Base-by-base conservation (phyloP, 805 yeast species). In the Schwanniomyces vanrijiae region DNA sequence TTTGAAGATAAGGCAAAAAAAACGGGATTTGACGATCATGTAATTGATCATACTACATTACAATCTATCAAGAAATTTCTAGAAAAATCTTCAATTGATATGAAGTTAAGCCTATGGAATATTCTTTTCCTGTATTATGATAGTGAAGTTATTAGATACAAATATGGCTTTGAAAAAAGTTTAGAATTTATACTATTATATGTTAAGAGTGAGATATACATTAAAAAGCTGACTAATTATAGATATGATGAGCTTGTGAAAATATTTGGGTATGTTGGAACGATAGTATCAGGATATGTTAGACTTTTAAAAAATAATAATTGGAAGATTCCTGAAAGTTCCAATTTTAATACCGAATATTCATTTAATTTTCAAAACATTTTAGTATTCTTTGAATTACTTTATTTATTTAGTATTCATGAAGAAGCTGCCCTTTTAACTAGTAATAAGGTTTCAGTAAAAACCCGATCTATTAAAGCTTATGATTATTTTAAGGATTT, bases 71-170 rank as follows among this genome's bases (percentile, higher is more conserved):
- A 75, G 19, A 63, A 69, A 10, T 89, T 92, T 58, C 69, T 94
- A 13, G 65, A 71, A 2, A 71, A 69, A 10, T 82, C 95, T 0
- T 81, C 94, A 0, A 69, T 86, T 19, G 84, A 81, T 19, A 76
- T 90, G 60, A 80, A 80, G 46, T 66, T 90, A 33, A 83, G 84
- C 45, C 65, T 94, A 2, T 91, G 97, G 96, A 81, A 80, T 26
- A 75, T 86, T 20, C 68, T 91, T 14, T 74, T 89, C 41, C 80
- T 77, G 51, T 76, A 77, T 46, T 88, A 86, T 55, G 60, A 56
- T 7, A 55, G 53, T 13, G 43, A 51, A 6, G 51, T 59, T 19
- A 37, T 64, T 2, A 71, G 75, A 20, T 72, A 76, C 28, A 69
- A 75, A 34, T 53, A 56, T 14, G 83, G 88, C 0, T 78, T 85